These are phyloP conservation scores for Penicillium sp. DNA, from an alignment of 2,329 filamentous ascomycete species.

Conservation along the genomic window DNA sequence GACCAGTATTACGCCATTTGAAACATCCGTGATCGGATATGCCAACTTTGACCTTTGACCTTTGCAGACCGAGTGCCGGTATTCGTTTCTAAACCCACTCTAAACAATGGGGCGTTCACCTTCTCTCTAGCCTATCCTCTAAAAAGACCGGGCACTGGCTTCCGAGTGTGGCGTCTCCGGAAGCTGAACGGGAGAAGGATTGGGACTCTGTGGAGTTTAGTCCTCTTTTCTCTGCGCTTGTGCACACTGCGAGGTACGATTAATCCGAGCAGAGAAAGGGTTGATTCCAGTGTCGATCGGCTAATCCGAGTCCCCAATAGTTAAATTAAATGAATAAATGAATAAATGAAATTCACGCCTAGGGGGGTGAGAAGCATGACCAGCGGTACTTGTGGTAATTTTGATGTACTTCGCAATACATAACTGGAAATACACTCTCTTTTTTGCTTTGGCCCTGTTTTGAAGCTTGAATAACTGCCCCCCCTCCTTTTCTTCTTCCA, in stretches of 20 bases:
- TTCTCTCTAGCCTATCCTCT: neutral
- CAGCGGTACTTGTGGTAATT: slow-evolving; percentile 2
- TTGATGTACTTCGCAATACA: slow-evolving; percentile 18
- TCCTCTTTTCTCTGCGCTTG: slow-evolving; percentile 5
- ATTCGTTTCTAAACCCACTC: neutral
- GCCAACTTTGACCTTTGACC: neutral
- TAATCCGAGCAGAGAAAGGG: slow-evolving; percentile 23
- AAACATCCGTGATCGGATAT: neutral
- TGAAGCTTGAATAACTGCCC: slow-evolving; percentile 13
- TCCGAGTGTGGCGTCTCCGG: slow-evolving; percentile 5
- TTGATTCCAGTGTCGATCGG: slow-evolving; percentile 26
- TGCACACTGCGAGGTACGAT: neutral
- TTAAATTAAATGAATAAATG: slow-evolving; percentile 16
- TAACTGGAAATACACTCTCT: neutral
- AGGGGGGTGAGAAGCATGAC: neutral
- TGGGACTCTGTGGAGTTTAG: neutral
- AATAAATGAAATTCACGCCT: neutral
- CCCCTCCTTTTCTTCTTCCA: slow-evolving; percentile 26
- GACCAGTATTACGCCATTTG: neutral
- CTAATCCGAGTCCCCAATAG: slow-evolving; percentile 14
- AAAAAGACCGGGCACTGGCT: neutral
- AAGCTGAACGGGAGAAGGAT: neutral
- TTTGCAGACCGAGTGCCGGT: neutral
- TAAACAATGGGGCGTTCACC: neutral
- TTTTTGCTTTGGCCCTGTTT: slow-evolving; percentile 15